phyloP scores from a whole-genome alignment of 2,329 filamentous ascomycete species.

The Fusarium stilboides region DNA sequence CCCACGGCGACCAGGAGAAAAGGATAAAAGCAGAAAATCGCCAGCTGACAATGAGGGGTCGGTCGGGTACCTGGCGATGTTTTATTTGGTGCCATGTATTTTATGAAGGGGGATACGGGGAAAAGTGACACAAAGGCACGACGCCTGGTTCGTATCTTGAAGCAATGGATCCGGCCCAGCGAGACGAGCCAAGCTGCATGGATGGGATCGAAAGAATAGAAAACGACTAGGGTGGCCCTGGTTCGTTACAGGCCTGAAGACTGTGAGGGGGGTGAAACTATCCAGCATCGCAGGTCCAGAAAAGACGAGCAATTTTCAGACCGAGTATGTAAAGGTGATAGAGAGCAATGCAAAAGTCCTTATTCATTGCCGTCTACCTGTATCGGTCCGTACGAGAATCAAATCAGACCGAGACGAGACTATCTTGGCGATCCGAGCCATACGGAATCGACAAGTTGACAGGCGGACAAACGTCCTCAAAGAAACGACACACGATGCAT shows the following conservation, averaged over 20 bases:
- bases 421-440: conserved; percentile 10
- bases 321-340: conserved; percentile 16
- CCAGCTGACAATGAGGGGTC: conserved; percentile 48
- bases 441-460: conserved; percentile 28
- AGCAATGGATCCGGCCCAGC: conserved; percentile 50
- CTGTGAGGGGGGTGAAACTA: conserved; percentile 37
- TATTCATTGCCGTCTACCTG: conserved; percentile 5
- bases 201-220: conserved; percentile 46
- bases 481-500: conserved; percentile 42
- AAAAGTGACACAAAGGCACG: conserved; percentile 51
- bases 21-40: conserved; percentile 30
- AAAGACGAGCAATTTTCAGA: conserved; percentile 24
- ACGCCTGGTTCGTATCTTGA: conserved; percentile 52
- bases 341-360: conserved; percentile 25
- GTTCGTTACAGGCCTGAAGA: conserved; percentile 29
- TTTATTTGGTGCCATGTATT: conserved; percentile 52
- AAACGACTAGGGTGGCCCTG: conserved; percentile 37
- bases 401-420: conserved; percentile 10
- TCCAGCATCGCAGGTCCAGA: conserved; percentile 23
- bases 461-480: conserved; percentile 33
- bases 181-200: conserved; percentile 49
- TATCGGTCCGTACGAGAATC: conserved; percentile 7
- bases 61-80: conserved; percentile 50
- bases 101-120: conserved; percentile 53
- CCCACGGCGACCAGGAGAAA: conserved; percentile 15